Percentiles rank a stretch among this genome's conserved stretches.
phyloP scores from a whole-genome alignment of 805 yeast genomes.

The Yarrowia phangngaensis region DNA sequence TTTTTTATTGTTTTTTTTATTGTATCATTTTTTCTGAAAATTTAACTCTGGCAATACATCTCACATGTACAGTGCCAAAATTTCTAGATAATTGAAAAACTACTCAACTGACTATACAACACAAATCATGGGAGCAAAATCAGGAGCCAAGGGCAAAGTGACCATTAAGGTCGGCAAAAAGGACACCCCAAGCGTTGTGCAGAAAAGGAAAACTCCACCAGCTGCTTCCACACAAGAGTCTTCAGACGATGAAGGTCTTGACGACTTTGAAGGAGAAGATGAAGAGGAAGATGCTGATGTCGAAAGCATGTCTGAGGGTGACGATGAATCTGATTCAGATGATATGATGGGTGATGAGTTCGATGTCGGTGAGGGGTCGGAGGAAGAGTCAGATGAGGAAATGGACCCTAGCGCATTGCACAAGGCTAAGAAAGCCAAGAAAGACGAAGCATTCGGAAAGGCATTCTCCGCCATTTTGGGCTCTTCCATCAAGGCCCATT shows the following conservation, averaged over 20 bases:
- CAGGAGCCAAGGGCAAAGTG: conserved; percentile 19
- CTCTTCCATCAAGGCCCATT: conserved; percentile 83
- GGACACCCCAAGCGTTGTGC: background rate
- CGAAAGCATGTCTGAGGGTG: conserved; percentile 13
- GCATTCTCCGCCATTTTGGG: conserved; percentile 83
- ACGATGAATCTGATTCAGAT: conserved; percentile 18
- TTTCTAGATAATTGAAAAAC: background rate
- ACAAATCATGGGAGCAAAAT: conserved; percentile 1
- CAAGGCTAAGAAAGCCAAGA: conserved; percentile 54
- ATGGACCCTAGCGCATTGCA: conserved; percentile 9
- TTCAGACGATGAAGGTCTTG: conserved; percentile 26
- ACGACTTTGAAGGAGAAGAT: conserved; percentile 22
- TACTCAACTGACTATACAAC: background rate
- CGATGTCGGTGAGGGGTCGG: background rate
- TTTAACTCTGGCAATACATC: background rate
- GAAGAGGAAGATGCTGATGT: conserved; percentile 12
- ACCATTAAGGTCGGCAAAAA: conserved; percentile 1
- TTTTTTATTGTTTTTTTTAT: too few relatives aligned
- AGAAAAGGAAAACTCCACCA: background rate
- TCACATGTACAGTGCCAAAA: conserved; percentile 17
- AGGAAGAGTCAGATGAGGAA: conserved; percentile 26
- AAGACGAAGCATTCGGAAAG: conserved; percentile 69
- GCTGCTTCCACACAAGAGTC: conserved; percentile 1
- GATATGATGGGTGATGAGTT: background rate
- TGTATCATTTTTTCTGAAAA: background rate